A percentile compares a stretch with the other conserved stretches of the same genome.
Conservation (phyloP, 176 grass and related monocot genomes). For the Phragmites australis region DNA sequence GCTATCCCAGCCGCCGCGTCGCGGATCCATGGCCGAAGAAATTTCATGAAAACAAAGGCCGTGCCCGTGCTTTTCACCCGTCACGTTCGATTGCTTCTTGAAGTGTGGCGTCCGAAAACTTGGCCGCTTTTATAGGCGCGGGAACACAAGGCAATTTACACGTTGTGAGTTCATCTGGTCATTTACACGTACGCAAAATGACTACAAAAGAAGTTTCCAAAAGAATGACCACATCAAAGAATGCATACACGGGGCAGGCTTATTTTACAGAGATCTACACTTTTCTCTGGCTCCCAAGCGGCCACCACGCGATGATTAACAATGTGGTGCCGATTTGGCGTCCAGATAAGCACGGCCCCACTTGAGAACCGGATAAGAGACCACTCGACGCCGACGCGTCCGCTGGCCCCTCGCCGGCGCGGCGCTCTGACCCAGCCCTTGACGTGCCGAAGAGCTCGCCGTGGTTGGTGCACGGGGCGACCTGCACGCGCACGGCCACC, state of each 20-base stretch:
- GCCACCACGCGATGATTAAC: background rate
- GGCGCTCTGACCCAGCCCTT: slow-evolving; percentile 12
- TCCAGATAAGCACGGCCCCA: slow-evolving; percentile 28
- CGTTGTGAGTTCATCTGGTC: background rate
- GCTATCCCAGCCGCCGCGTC: slow-evolving; percentile 25
- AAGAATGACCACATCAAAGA: no score
- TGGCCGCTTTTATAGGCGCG: slow-evolving; percentile 29
- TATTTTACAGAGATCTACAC: no score
- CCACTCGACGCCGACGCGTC: background rate
- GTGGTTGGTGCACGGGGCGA: slow-evolving; percentile 29
- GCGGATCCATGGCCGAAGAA: slow-evolving; percentile 27
- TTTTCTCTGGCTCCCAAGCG: background rate
- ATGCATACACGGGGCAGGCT: no score
- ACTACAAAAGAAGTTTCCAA: background rate
- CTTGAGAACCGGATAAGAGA: background rate
- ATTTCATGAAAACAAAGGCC: background rate
- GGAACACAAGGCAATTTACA: background rate
- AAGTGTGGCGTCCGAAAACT: background rate
- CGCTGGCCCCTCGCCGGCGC: background rate
- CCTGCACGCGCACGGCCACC: slow-evolving; percentile 27
- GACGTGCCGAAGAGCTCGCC: background rate
- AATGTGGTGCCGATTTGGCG: background rate
- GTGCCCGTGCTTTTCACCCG: background rate
- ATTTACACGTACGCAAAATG: background rate
- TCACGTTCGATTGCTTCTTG: background rate